Evolutionary conservation across 2,329 filamentous ascomycete species (phyloP).

Genomic region (Hymenoscyphus fraxineus): DNA sequence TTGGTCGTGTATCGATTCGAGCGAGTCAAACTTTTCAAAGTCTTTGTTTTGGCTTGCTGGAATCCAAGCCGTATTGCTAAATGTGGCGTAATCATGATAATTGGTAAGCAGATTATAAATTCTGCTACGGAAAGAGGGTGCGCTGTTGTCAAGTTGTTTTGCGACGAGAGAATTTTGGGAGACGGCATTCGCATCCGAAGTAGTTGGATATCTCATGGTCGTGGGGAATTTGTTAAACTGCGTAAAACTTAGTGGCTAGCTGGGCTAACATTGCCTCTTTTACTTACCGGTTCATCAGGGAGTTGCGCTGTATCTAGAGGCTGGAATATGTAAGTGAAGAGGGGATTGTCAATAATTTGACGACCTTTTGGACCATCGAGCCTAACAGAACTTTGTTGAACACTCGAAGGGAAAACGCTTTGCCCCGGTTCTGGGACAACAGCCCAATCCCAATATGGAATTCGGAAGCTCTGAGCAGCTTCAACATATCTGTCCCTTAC

Average conservation of each 20-base stretch:
- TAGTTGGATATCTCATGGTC: slow-evolving; percentile 54
- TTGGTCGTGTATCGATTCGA: slow-evolving; percentile 62
- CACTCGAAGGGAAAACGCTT: slow-evolving; percentile 46
- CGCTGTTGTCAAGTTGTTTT: slow-evolving; percentile 48
- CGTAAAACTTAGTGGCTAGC: slow-evolving; percentile 5
- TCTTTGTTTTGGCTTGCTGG: slow-evolving; percentile 37
- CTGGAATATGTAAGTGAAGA: slow-evolving; percentile 50
- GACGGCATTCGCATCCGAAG: slow-evolving; percentile 39
- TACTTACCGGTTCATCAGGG: slow-evolving; percentile 54
- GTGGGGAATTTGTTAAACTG: slow-evolving; percentile 57
- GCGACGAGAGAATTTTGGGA: slow-evolving; percentile 60
- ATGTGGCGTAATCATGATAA: slow-evolving; percentile 63
- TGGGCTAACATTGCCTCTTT: not conserved
- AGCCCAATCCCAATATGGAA: slow-evolving; percentile 49
- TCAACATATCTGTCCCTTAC: slow-evolving; percentile 41
- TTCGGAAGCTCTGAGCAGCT: slow-evolving; percentile 40
- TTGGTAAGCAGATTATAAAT: slow-evolving; percentile 65
- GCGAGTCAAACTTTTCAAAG: slow-evolving; percentile 52
- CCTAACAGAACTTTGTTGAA: slow-evolving; percentile 44
- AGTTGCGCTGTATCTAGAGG: slow-evolving; percentile 45
- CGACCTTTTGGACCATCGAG: slow-evolving; percentile 50
- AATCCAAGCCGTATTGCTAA: slow-evolving; percentile 67
- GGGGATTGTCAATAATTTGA: slow-evolving; percentile 46
- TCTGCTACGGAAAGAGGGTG: slow-evolving; percentile 55
- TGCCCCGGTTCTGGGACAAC: slow-evolving; percentile 45